A percentile compares a stretch with the other conserved stretches of the same genome.
Evolutionary conservation across 2,329 filamentous ascomycete species (phyloP).

Genomic region (Xylariales sp.): DNA sequence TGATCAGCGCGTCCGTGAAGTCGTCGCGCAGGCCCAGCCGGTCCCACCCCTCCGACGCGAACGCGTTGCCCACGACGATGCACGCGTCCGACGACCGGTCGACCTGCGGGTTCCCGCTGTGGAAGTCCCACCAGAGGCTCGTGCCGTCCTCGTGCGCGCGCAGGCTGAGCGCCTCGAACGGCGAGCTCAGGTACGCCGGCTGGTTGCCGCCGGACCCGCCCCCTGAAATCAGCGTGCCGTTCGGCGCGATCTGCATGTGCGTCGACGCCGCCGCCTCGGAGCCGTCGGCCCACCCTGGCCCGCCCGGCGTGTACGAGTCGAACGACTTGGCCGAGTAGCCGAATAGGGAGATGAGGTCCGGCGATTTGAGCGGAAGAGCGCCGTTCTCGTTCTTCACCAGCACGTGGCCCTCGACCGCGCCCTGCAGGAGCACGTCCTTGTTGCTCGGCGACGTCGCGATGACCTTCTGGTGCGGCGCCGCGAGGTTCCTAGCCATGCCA

Average conservation of each 20-base stretch:
- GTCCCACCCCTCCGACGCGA: constrained; percentile 73
- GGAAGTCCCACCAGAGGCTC: constrained; percentile 60
- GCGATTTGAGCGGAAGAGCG: constrained; percentile 64
- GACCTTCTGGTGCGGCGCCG: constrained; percentile 61
- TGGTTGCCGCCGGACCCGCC: constrained; percentile 48
- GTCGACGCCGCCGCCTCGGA: constrained; percentile 45
- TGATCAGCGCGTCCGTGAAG: constrained; percentile 62
- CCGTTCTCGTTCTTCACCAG: constrained; percentile 70
- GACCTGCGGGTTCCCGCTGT: constrained; percentile 53
- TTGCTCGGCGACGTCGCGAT: constrained; percentile 62
- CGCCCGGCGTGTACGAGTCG: constrained; percentile 52
- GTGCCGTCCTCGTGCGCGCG: constrained; percentile 59
- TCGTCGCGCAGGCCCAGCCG: constrained; percentile 69
- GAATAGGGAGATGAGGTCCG: constrained; percentile 65
- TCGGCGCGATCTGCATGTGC: constrained; percentile 54
- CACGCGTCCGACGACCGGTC: constrained; percentile 66
- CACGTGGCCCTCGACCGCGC: constrained; percentile 71
- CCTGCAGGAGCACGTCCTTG: constrained; percentile 59
- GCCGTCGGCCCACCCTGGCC: constrained; percentile 49
- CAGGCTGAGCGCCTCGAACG: constrained; percentile 55
- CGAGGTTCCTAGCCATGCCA: constrained; percentile 62
- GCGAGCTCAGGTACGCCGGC: constrained; percentile 55
- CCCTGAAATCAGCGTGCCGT: constrained; percentile 56
- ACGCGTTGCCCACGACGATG: constrained; percentile 66
- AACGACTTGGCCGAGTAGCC: constrained; percentile 67